phyloP scores from a whole-genome alignment of 495 filamentous ascomycete species.

The Daldinia loculata region DNA sequence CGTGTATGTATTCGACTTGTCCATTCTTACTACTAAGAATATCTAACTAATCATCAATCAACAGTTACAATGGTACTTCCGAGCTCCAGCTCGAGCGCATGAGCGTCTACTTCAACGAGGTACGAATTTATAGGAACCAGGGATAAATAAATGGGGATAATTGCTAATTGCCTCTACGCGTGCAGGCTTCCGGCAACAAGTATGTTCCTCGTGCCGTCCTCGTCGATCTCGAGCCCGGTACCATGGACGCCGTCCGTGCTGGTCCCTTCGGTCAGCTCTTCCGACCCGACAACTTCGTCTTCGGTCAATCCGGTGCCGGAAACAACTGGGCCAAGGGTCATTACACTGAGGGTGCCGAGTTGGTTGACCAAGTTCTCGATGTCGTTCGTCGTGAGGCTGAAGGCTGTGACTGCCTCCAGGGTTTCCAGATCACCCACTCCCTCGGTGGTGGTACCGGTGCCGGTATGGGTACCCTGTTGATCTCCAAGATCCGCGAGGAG shows the following conservation, averaged over 20 bases:
- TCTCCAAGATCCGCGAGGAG: slow-evolving; percentile 99
- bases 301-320: slow-evolving; percentile 98
- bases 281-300: slow-evolving; percentile 99
- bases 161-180: slow-evolving; percentile 17
- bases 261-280: slow-evolving; percentile 99
- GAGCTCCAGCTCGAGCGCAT: slow-evolving; percentile 99
- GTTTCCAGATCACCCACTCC: slow-evolving; percentile 99
- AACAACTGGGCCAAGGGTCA: slow-evolving; percentile 99
- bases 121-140: slow-evolving; percentile 50
- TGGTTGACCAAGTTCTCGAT: slow-evolving; percentile 97
- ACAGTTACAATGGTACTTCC: slow-evolving; percentile 94
- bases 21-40: slow-evolving; percentile 8
- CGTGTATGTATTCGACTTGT: slow-evolving; percentile 53
- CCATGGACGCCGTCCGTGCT: slow-evolving; percentile 99
- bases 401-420: slow-evolving; percentile 99
- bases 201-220: slow-evolving; percentile 99
- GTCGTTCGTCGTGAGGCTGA: slow-evolving; percentile 99
- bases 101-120: slow-evolving; percentile 99
- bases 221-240: slow-evolving; percentile 97
- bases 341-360: slow-evolving; percentile 99
- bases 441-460: slow-evolving; percentile 99
- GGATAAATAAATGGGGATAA: not conserved
- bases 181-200: slow-evolving; percentile 91
- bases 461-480: slow-evolving; percentile 99
- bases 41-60: slow-evolving; percentile 44